These are phyloP conservation scores for Lasiosphaeriaceae sp. DNA, from an alignment of 495 filamentous ascomycete genomes.

Conservation along the genomic window DNA sequence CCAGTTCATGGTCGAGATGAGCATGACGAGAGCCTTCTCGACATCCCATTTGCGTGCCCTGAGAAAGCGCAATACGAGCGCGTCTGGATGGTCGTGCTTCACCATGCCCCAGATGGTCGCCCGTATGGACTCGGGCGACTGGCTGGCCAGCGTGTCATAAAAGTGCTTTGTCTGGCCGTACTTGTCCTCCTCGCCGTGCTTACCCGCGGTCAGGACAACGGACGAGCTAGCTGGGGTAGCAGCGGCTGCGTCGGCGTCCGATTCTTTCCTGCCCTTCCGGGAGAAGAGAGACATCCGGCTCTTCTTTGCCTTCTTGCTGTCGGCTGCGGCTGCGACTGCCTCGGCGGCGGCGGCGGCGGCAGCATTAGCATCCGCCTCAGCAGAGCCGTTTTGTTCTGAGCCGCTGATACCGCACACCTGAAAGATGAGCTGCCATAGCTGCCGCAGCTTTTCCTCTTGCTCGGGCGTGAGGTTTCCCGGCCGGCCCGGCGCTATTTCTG, in stretches of 20 bases:
- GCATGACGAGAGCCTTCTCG: constrained; percentile 88
- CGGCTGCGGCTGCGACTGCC: constrained; percentile 11
- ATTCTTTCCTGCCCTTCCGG: constrained; percentile 55
- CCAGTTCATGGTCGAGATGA: constrained; percentile 94
- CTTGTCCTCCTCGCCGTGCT: constrained; percentile 74
- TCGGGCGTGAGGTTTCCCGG: constrained; percentile 84
- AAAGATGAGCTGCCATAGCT: constrained; percentile 77
- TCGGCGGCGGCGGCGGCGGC: constrained; percentile 16
- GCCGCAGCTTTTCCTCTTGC: constrained; percentile 81
- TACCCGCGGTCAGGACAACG: constrained; percentile 28
- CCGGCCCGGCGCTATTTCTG: constrained; percentile 61
- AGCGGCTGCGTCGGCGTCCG: constrained; percentile 32
- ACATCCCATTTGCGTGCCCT: constrained; percentile 95
- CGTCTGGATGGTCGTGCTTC: constrained; percentile 92
- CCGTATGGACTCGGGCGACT: constrained; percentile 74
- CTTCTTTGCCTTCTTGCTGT: constrained; percentile 65
- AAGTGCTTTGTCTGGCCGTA: constrained; percentile 87
- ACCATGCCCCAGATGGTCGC: constrained; percentile 91
- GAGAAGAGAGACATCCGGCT: constrained; percentile 64
- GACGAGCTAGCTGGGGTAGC: constrained; percentile 4
- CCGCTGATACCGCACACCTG: constrained; percentile 70
- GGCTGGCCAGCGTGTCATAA: constrained; percentile 68
- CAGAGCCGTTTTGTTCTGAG: constrained; percentile 23
- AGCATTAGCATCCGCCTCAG: constrained; percentile 21
- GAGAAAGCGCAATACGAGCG: constrained; percentile 80